These are phyloP conservation scores for Microthyrium microscopicum DNA, from an alignment of 2,329 filamentous ascomycete genomes.

Conservation along the genomic window DNA sequence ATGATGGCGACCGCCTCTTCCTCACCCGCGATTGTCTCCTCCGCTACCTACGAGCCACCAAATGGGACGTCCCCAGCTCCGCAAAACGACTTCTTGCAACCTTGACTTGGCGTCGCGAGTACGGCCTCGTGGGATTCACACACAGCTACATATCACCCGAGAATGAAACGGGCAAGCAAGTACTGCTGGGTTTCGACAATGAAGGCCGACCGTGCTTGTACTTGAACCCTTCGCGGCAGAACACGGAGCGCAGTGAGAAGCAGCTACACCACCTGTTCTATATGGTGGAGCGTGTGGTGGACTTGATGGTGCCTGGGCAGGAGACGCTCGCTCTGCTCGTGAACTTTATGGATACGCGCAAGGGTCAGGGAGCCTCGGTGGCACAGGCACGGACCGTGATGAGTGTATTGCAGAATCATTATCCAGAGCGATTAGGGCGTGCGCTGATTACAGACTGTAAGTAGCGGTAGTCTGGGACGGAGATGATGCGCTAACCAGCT, in stretches of 20 bases:
- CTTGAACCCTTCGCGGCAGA: slow-evolving; percentile 77
- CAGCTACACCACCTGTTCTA: slow-evolving; percentile 91
- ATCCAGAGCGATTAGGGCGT: slow-evolving; percentile 78
- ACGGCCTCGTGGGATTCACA: slow-evolving; percentile 58
- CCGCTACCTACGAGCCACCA: slow-evolving; percentile 83
- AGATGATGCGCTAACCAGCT: slow-evolving; percentile 7
- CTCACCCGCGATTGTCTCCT: slow-evolving; percentile 83
- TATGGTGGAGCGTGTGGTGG: slow-evolving; percentile 82
- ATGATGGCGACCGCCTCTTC: slow-evolving; percentile 72
- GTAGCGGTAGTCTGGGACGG: slow-evolving; percentile 14
- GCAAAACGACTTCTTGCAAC: slow-evolving; percentile 67
- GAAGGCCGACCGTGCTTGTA: slow-evolving; percentile 78
- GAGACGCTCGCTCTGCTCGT: slow-evolving; percentile 78
- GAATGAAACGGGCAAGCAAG: slow-evolving; percentile 93
- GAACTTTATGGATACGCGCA: slow-evolving; percentile 63
- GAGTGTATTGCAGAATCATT: slow-evolving; percentile 84
- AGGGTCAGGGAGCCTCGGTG: slow-evolving; percentile 54
- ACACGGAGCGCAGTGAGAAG: slow-evolving; percentile 74
- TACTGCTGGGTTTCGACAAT: slow-evolving; percentile 76
- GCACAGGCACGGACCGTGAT: slow-evolving; percentile 69
- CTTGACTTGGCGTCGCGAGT: slow-evolving; percentile 78
- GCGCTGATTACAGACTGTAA: slow-evolving; percentile 78
- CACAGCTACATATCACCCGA: slow-evolving; percentile 81
- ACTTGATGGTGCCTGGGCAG: slow-evolving; percentile 72
- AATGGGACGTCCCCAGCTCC: slow-evolving; percentile 66